A percentile compares a stretch with the other conserved stretches of the same genome.
Evolutionary conservation across 441 rosid species (phyloP).

Genomic region (Capsella rubella): DNA sequence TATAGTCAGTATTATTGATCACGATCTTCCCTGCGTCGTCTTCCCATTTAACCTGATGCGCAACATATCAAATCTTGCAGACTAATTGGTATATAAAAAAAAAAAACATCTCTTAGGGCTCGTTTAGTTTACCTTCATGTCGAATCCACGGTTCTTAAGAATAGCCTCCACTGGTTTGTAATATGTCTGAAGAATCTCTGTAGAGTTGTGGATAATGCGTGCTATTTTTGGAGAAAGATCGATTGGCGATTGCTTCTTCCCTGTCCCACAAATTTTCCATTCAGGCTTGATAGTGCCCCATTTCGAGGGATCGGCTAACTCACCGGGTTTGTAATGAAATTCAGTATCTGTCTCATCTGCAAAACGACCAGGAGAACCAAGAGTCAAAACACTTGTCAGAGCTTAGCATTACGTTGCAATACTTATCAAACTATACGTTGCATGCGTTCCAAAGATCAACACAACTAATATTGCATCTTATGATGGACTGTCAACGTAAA

Average conservation of each 20-base stretch:
- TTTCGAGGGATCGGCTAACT: conserved; percentile 32
- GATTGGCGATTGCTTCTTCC: conserved; percentile 42
- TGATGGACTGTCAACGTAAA: conserved; percentile 7
- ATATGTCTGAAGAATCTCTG: conserved; percentile 37
- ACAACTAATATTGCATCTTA: background rate
- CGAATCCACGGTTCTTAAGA: conserved; percentile 45
- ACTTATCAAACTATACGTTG: conserved; percentile 5
- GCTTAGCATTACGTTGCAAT: background rate
- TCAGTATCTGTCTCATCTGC: conserved; percentile 33
- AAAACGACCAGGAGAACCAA: background rate
- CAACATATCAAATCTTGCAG: conserved; percentile 20
- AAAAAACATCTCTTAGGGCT: background rate
- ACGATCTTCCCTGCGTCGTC: conserved; percentile 37
- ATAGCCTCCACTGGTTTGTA: conserved; percentile 36
- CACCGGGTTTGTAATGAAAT: conserved; percentile 39
- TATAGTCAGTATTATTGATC: conserved; percentile 61
- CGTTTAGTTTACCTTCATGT: conserved; percentile 28
- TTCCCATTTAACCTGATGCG: conserved; percentile 41
- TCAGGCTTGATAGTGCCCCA: conserved; percentile 29
- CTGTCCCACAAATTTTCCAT: conserved; percentile 39
- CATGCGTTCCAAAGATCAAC: background rate
- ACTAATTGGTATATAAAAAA: background rate
- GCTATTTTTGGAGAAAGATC: conserved; percentile 41
- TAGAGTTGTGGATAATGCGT: conserved; percentile 28
- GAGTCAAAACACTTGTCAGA: background rate